Percentiles rank a stretch among this genome's conserved stretches.
phyloP scores from a whole-genome alignment of 306 rosid species.

The Albizia julibrissin region DNA sequence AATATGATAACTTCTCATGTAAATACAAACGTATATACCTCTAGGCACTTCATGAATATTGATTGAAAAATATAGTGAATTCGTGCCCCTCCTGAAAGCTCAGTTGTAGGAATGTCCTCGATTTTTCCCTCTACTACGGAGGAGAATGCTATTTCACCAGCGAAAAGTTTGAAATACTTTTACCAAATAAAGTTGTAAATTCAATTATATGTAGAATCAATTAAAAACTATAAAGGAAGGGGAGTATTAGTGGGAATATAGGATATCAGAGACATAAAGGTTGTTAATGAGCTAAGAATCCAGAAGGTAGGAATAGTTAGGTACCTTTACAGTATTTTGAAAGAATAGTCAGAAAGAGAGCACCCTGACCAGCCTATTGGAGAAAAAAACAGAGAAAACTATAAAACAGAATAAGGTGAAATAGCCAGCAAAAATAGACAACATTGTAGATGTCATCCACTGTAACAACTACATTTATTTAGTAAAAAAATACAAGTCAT shows the following conservation, averaged over 20 bases:
- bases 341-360: slow-evolving; percentile 86
- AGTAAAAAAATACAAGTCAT: slow-evolving; percentile 11
- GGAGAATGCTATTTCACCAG: slow-evolving; percentile 73
- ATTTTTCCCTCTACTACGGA: slow-evolving; percentile 92
- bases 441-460: slow-evolving; percentile 28
- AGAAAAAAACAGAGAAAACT: not conserved
- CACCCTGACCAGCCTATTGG: slow-evolving; percentile 90
- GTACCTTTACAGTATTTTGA: slow-evolving; percentile 89
- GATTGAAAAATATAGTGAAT: slow-evolving; percentile 93
- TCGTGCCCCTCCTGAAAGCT: slow-evolving; percentile 91
- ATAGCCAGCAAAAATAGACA: slow-evolving; percentile 9
- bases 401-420: slow-evolving; percentile 23
- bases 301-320: slow-evolving; percentile 20
- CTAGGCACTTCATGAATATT: slow-evolving; percentile 83
- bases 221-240: slow-evolving; percentile 14
- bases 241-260: not conserved
- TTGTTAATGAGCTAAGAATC: slow-evolving; percentile 4
- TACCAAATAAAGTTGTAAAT: slow-evolving; percentile 18
- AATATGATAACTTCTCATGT: not conserved
- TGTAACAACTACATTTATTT: not conserved
- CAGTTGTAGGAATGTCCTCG: slow-evolving; percentile 87
- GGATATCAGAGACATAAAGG: not conserved
- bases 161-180: not conserved
- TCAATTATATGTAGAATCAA: slow-evolving; percentile 17
- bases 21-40: slow-evolving; percentile 50